Evolutionary conservation across 106 monocot genomes (phyloP), one percentile per base, ranked within the genome.

Genomic region (Platanthera zijinensis): DNA sequence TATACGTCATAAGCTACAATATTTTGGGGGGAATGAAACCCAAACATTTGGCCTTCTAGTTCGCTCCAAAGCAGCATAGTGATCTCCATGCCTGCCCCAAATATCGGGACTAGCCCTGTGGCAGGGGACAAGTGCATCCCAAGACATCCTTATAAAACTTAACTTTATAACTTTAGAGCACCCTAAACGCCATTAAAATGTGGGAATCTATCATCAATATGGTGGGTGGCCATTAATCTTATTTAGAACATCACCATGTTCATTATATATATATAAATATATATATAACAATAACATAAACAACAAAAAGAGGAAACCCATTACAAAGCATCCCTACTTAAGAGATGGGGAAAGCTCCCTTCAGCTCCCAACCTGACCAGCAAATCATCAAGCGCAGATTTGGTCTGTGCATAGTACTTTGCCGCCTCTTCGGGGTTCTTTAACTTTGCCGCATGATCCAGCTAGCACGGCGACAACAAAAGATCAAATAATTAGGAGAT

Each of bases 371-470:
- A 76, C 80, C 94, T 97, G 83, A 89, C 77, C 18, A 97, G 22
- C 72, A 99, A 86, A 76, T 88, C 85, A 19, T 82, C 87, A 6
- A 97, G 73, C 50, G 81, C 86, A 13, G 89, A 83, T 77, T 84
- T 91, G 71, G 96, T 84, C 57, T 52, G 74, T 0, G 86, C 83
- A 13, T 91, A 97, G 77, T 83, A 93, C 69, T 93, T 97, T 84
- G 84, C 96, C 0, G 96, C 96, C 64, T 88, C 61, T 18, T 68
- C 1, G 14, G 74, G 11, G 90, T 84, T 93, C 93, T 96, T 96
- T 45, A 86, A 86, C 86, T 96, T 96, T 2, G 93, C 96, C 4
- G 93, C 96, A 78, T 97, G 80, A 56, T 93, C 89, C 61, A 97
- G 84, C 96, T 97, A 85, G 51, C 22, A 74, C 25, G 17, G 66